Percentiles rank a stretch among this genome's conserved stretches.
Evolutionary conservation across 2,329 filamentous ascomycete genomes (phyloP).

Genomic region (Diaporthe batatas): DNA sequence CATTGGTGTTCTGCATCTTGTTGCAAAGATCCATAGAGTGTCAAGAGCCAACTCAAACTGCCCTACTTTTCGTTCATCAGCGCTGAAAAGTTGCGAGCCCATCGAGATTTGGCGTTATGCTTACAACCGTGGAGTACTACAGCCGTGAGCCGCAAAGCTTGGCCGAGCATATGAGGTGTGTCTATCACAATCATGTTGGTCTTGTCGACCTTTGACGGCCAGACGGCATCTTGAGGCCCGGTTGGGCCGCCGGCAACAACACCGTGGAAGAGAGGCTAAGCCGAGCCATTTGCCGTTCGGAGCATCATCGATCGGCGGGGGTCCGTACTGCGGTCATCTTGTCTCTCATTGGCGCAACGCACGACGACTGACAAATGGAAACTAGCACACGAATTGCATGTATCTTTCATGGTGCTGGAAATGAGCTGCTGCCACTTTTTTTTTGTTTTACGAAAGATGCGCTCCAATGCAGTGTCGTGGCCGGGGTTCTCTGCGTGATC

Average conservation of each 20-base stretch:
- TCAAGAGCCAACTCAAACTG: background rate
- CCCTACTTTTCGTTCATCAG: background rate
- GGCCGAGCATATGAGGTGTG: background rate
- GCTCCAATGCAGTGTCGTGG: slow-evolving; percentile 29
- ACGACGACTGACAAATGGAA: slow-evolving; percentile 24
- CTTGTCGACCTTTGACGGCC: background rate
- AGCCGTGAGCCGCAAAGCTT: slow-evolving; percentile 13
- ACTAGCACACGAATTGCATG: slow-evolving; percentile 21
- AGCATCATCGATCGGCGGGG: slow-evolving; percentile 14
- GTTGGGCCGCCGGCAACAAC: slow-evolving; percentile 32
- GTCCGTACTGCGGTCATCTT: slow-evolving; percentile 22
- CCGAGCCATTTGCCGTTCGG: slow-evolving; percentile 28
- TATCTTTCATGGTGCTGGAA: background rate
- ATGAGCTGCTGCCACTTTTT: slow-evolving; percentile 10
- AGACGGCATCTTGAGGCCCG: background rate
- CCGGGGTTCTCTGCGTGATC: slow-evolving; percentile 18
- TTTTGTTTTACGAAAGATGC: slow-evolving; percentile 4
- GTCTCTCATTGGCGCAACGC: slow-evolving; percentile 27
- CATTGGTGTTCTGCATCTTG: background rate
- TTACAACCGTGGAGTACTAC: slow-evolving; percentile 1
- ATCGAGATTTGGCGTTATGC: background rate
- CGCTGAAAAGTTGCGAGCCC: background rate
- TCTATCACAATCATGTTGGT: background rate
- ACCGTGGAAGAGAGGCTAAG: slow-evolving; percentile 9
- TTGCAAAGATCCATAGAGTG: background rate